These are phyloP conservation scores for Trichophyton rubrum DNA, from an alignment of 2,329 filamentous ascomycete genomes.

Conservation along the genomic window DNA sequence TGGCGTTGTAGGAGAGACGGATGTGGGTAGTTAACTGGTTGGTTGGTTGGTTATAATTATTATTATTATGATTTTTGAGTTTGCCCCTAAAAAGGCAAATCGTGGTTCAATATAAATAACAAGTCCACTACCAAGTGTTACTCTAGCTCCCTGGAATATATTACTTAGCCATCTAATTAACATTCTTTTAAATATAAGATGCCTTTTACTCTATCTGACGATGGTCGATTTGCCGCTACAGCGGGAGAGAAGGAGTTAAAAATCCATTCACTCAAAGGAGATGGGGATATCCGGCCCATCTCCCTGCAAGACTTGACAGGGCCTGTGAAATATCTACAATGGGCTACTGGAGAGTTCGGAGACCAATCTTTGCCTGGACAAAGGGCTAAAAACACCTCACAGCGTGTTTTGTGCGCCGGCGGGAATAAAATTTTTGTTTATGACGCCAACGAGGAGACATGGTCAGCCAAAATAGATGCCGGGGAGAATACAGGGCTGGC, in stretches of 20 bases:
- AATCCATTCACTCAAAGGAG: not conserved
- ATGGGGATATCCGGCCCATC: conserved; percentile 7
- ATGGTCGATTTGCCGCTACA: conserved; percentile 7
- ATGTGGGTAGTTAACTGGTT: too few relatives aligned
- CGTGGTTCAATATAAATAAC: too few relatives aligned
- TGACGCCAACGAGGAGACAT: conserved; percentile 26
- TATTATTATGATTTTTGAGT: not conserved
- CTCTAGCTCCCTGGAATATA: too few relatives aligned
- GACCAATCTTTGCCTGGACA: not conserved
- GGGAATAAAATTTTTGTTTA: conserved; percentile 26
- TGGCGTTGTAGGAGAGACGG: too few relatives aligned
- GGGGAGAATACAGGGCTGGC: conserved; percentile 25
- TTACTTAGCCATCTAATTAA: too few relatives aligned
- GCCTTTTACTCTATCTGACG: conserved; percentile 5
- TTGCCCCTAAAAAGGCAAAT: not conserved
- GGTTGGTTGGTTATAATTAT: not conserved
- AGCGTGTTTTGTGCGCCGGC: conserved; percentile 25
- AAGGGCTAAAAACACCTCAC: not conserved
- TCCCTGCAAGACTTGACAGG: conserved; percentile 6
- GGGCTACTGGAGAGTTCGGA: conserved; percentile 1
- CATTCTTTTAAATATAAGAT: not conserved
- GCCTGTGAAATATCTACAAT: conserved; percentile 7
- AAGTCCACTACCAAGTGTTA: too few relatives aligned
- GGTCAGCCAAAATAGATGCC: conserved; percentile 30
- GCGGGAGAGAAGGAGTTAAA: not conserved